phyloP scores from a whole-genome alignment of 164 flowering plant genomes.

The Chimonanthus praecox region DNA sequence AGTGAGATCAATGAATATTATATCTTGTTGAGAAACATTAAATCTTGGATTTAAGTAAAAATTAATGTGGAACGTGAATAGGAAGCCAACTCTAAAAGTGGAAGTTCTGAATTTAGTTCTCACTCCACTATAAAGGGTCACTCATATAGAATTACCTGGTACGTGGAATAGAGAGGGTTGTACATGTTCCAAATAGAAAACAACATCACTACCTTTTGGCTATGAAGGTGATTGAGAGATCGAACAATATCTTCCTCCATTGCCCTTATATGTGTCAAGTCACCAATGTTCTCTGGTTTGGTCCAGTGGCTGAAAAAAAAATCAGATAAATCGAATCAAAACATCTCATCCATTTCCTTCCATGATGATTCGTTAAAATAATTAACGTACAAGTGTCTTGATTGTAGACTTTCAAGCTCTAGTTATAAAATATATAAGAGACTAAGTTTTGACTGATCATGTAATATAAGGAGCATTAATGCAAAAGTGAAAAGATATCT shows the following conservation, averaged over 20 bases:
- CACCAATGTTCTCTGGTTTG: neutral
- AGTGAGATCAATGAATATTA: no score
- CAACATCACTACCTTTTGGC: constrained; percentile 1
- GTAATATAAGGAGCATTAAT: neutral
- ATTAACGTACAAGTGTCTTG: no score
- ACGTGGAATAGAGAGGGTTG: neutral
- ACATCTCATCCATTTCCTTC: neutral
- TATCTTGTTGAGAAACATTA: neutral
- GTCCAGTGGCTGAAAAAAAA: constrained; percentile 3
- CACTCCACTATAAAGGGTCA: no score
- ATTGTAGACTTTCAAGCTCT: neutral
- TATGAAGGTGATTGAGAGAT: constrained; percentile 1
- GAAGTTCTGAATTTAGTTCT: no score
- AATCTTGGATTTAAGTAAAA: neutral
- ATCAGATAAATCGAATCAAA: no score
- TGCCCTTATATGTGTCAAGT: neutral
- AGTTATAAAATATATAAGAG: neutral
- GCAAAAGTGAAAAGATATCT: no score
- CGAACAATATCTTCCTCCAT: constrained; percentile 1
- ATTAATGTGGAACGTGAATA: no score
- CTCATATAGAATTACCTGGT: no score
- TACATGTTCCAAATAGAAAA: no score
- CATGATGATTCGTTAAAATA: neutral
- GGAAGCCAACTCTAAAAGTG: no score
- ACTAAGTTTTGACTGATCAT: neutral